Conservation (phyloP, 1,284 basidiomycete genomes). For the Inonotus obliquus region DNA sequence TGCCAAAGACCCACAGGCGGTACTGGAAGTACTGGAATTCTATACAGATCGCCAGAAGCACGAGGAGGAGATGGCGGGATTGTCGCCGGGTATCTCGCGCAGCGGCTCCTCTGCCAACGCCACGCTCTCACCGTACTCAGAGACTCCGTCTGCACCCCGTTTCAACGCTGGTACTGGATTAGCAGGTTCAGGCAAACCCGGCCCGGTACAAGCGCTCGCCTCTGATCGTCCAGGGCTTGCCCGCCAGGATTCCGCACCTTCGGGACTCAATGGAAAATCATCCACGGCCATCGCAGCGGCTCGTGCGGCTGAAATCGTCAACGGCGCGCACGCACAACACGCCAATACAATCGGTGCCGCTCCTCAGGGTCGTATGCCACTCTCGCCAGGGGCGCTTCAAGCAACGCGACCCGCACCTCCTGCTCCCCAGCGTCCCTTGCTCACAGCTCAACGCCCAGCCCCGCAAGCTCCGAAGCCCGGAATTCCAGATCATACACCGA, state of each 20-base stretch:
- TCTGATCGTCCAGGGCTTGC: slow-evolving; percentile 40
- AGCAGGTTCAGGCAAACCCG: slow-evolving; percentile 51
- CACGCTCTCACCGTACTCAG: slow-evolving; percentile 32
- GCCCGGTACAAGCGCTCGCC: slow-evolving; percentile 32
- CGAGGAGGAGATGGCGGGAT: slow-evolving; percentile 68
- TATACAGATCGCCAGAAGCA: slow-evolving; percentile 97
- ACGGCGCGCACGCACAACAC: slow-evolving; percentile 46
- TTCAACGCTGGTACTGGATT: slow-evolving; percentile 86
- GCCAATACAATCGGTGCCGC: slow-evolving; percentile 35
- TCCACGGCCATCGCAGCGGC: slow-evolving; percentile 43
- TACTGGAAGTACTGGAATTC: slow-evolving; percentile 96
- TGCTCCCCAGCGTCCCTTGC: slow-evolving; percentile 34
- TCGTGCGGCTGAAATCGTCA: slow-evolving; percentile 60
- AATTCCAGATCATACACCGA: slow-evolving; percentile 51
- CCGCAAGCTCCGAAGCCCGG: slow-evolving; percentile 43
- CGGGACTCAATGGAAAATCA: slow-evolving; percentile 40
- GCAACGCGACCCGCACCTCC: slow-evolving; percentile 53
- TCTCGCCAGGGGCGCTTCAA: slow-evolving; percentile 29
- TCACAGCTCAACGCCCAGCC: slow-evolving; percentile 45
- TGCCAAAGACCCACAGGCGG: slow-evolving; percentile 93
- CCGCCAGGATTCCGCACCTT: slow-evolving; percentile 57
- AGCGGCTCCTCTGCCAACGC: slow-evolving; percentile 24
- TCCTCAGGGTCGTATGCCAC: slow-evolving; percentile 35
- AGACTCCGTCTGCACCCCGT: slow-evolving; percentile 52
- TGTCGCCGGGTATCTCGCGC: slow-evolving; percentile 24